Base-by-base conservation (phyloP, 1,284 basidiomycete genomes). In the Fomitiporia mediterranea region DNA sequence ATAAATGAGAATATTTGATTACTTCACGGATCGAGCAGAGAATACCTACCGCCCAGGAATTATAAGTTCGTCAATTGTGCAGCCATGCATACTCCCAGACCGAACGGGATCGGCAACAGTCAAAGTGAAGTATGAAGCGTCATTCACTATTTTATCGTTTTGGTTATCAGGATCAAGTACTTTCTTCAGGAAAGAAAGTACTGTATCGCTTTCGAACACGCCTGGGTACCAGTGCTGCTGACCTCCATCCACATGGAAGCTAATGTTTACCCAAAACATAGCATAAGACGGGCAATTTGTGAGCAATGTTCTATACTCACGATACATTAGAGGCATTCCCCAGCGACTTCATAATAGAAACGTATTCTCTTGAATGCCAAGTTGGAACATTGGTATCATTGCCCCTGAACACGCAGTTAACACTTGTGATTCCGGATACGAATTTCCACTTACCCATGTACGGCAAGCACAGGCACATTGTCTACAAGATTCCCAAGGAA, bases 311-410 rank as follows among this genome's bases (percentile, higher is more conserved):
- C 2, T 11, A 28, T 6, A 52, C 79, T 40, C 60, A 87, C 85
- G 70, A 76, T 23, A 79, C 71, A 57, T 82, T 75, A 1, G 78
- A 73, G n/a, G 73, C 65, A 0, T 73, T 64, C 50, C 76, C 71
- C 80, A 81, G 87, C 2, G 77, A 73, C 62, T 78, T 76, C 23
- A 91, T 63, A 7, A 81, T 69, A 52, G 76, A 74, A 7, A 86
- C 74, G 27, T 78, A 69, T 64, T 86, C 83, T 23, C 88, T 79
- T 2, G 82, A 82, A 63, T 92, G 89, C 87, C 88, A 91, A 0
- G 81, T 78, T 2, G 90, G 89, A 4, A 92, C 90, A 58, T 93
- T 92, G 30, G 83, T 80, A 61, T 92, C 90, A 48, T 72, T 71
- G 0, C 83, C 86, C 8, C 87, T 89, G 60, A 15, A 39, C 43